Conservation (phyloP, 2,329 filamentous ascomycete genomes). For the Fusarium sp. region DNA sequence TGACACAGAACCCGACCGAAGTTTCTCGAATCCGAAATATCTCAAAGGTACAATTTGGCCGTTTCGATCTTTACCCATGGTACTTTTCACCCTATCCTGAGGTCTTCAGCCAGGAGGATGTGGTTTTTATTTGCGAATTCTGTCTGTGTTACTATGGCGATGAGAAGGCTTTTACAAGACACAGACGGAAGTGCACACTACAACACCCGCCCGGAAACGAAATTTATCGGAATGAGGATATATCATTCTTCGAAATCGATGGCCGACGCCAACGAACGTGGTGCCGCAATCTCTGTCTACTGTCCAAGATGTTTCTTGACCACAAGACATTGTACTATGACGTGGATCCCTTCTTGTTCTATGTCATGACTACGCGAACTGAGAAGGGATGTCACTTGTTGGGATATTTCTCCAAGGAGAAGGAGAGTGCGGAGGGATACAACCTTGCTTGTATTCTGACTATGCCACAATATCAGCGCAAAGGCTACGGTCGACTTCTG, state of each 20-base stretch:
- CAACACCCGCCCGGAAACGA: slow-evolving; percentile 97
- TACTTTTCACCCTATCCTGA: slow-evolving; percentile 98
- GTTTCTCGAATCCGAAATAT: slow-evolving; percentile 96
- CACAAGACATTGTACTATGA: slow-evolving; percentile 99
- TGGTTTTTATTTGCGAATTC: slow-evolving; percentile 97
- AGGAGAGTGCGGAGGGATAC: slow-evolving; percentile 95
- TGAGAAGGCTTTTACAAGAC: slow-evolving; percentile 83
- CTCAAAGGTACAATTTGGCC: slow-evolving; percentile 92
- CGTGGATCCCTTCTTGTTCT: slow-evolving; percentile 98
- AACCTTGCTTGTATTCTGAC: slow-evolving; percentile 99
- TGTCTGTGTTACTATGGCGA: slow-evolving; percentile 93
- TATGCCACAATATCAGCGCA: slow-evolving; percentile 93
- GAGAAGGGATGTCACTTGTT: slow-evolving; percentile 94
- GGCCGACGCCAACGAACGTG: slow-evolving; percentile 93
- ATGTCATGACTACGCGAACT: slow-evolving; percentile 93
- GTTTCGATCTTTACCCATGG: slow-evolving; percentile 94
- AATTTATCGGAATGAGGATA: slow-evolving; percentile 93
- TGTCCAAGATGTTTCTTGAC: slow-evolving; percentile 96
- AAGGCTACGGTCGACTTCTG: slow-evolving; percentile 90
- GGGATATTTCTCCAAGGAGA: slow-evolving; percentile 99
- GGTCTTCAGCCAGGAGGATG: slow-evolving; percentile 85
- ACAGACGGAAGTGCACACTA: slow-evolving; percentile 89
- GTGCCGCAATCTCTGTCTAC: slow-evolving; percentile 93
- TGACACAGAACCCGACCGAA: slow-evolving; percentile 99
- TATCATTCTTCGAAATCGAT: slow-evolving; percentile 98